Percentiles rank a stretch among this genome's conserved stretches.
These are phyloP conservation scores for Fusarium sp. DNA, from an alignment of 2,329 filamentous ascomycete species.

Conservation along the genomic window DNA sequence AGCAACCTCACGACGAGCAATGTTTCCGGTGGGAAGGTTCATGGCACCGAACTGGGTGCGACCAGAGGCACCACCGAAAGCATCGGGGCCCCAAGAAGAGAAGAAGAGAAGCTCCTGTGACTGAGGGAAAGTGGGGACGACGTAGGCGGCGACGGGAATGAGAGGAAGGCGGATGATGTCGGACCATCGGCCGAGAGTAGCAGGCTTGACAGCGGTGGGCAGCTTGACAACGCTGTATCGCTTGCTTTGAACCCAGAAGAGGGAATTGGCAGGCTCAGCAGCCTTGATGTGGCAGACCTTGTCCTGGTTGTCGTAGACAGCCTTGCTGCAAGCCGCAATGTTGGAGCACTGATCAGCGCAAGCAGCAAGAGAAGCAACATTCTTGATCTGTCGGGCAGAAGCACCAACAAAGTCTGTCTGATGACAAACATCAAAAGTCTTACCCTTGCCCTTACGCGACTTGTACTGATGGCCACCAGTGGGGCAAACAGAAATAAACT, in stretches of 20 bases:
- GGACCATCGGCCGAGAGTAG: slow-evolving; percentile 19
- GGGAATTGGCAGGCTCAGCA: slow-evolving; percentile 17
- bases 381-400: slow-evolving; percentile 7
- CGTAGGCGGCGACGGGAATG: slow-evolving; percentile 35
- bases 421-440: slow-evolving; percentile 22
- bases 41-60: slow-evolving; percentile 29
- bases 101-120: slow-evolving; percentile 32
- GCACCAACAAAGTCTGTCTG: slow-evolving; percentile 27
- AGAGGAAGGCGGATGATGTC: slow-evolving; percentile 31
- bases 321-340: slow-evolving; percentile 21
- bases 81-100: slow-evolving; percentile 29
- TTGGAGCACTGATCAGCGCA: slow-evolving; percentile 33
- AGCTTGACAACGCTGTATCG: slow-evolving; percentile 27
- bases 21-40: slow-evolving; percentile 18
- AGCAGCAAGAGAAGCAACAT: slow-evolving; percentile 18
- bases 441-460: slow-evolving; percentile 2
- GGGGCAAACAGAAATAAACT: slow-evolving; percentile 27
- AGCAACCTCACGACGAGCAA: slow-evolving; percentile 42
- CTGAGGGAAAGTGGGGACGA: slow-evolving; percentile 28
- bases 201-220: slow-evolving; percentile 2
- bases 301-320: slow-evolving; percentile 36
- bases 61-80: slow-evolving; percentile 33
- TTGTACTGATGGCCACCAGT: slow-evolving; percentile 18
- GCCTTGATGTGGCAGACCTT: slow-evolving; percentile 38
- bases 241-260: slow-evolving; percentile 35